These are phyloP conservation scores for Debaryomycetaceae sp. DNA, from an alignment of 1,139 yeast species.

Conservation along the genomic window DNA sequence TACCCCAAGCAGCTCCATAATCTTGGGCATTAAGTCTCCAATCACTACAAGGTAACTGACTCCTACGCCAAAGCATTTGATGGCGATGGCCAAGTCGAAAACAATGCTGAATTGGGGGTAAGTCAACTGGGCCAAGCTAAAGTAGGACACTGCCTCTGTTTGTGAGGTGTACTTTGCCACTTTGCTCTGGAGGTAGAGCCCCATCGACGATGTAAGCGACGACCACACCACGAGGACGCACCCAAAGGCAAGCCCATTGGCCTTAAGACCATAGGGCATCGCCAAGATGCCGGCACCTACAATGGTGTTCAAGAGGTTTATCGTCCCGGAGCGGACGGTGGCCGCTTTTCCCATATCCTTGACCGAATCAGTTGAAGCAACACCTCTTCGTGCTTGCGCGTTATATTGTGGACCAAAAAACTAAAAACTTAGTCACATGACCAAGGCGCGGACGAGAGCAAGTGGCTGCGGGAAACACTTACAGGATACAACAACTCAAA, in stretches of 20 bases:
- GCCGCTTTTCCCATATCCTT: constrained; percentile 22
- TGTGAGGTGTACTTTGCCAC: constrained; percentile 48
- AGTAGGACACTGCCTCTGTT: constrained; percentile 45
- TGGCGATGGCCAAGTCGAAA: constrained; percentile 51
- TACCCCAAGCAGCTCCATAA: constrained; percentile 41
- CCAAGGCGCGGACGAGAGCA: no score
- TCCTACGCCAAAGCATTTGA: constrained; percentile 85
- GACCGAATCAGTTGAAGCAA: no score
- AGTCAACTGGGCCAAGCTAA: constrained; percentile 50
- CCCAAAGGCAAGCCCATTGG: constrained; percentile 49
- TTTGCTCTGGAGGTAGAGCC: constrained; percentile 47
- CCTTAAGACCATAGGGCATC: constrained; percentile 52
- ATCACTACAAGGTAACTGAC: constrained; percentile 82
- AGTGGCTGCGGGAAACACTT: constrained; percentile 1
- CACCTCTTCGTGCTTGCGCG: no score
- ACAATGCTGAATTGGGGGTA: constrained; percentile 45
- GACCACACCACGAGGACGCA: constrained; percentile 42
- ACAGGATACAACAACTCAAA: background rate
- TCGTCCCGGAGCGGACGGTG: constrained; percentile 46
- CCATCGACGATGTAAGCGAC: constrained; percentile 48
- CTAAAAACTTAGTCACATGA: no score
- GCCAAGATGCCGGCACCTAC: constrained; percentile 56
- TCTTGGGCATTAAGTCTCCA: constrained; percentile 87
- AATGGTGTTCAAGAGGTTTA: constrained; percentile 50
- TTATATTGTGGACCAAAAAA: no score